A percentile compares a stretch with the other conserved stretches of the same genome.
Evolutionary conservation across 2,329 filamentous ascomycete species (phyloP).

Genomic region (Ophiostoma angusticollis): DNA sequence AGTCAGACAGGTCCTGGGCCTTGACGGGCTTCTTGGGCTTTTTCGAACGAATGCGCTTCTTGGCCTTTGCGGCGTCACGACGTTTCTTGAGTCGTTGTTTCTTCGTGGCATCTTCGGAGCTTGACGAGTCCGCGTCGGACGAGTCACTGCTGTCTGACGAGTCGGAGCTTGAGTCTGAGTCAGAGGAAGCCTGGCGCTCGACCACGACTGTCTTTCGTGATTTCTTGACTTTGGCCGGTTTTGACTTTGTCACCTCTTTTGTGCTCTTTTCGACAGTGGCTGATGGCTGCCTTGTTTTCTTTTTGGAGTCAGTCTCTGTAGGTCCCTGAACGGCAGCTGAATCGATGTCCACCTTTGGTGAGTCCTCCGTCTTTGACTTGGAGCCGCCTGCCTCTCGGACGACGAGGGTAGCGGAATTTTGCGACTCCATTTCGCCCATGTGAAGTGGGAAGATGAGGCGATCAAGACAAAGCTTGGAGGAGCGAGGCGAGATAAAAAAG

Average conservation of each 20-base stretch:
- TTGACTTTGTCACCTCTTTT: conserved; percentile 12
- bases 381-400: conserved; percentile 15
- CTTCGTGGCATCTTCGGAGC: conserved; percentile 16
- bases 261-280: neutral
- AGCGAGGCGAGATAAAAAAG: too few relatives aligned
- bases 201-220: conserved; percentile 15
- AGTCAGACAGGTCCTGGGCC: conserved; percentile 11
- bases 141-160: conserved; percentile 8
- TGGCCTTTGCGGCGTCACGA: conserved; percentile 18
- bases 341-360: conserved; percentile 14
- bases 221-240: conserved; percentile 19
- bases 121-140: conserved; percentile 15
- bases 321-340: conserved; percentile 12
- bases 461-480: too few relatives aligned
- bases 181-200: conserved; percentile 9
- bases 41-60: conserved; percentile 17
- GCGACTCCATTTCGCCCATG: conserved; percentile 14
- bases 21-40: conserved; percentile 19
- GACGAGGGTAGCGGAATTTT: conserved; percentile 13
- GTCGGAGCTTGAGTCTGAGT: conserved; percentile 2
- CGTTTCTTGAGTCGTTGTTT: conserved; percentile 21
- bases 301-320: conserved; percentile 15
- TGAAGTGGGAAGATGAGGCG: neutral
- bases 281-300: conserved; percentile 9
- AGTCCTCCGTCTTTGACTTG: conserved; percentile 14